A percentile compares a stretch with the other conserved stretches of the same genome.
Evolutionary conservation across 164 flowering plant species (phyloP).

Genomic region (Stephania yunnanensis): DNA sequence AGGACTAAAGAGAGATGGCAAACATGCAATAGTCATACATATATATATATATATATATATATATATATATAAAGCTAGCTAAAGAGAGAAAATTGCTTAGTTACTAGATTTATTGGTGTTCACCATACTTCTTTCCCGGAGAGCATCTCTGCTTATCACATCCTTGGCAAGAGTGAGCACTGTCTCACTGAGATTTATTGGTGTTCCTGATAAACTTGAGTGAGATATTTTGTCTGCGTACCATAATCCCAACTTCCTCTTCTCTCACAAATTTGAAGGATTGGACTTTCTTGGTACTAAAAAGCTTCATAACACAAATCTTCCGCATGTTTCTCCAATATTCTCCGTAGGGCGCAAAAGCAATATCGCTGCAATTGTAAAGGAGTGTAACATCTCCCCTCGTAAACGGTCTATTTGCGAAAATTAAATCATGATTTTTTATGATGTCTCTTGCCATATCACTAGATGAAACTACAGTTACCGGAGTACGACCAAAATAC

Average conservation of each 20-base stretch:
- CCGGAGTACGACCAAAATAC: background rate
- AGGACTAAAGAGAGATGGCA: background rate
- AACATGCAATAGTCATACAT: background rate
- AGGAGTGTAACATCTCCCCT: background rate
- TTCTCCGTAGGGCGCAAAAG: constrained; percentile 13
- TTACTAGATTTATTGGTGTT: background rate
- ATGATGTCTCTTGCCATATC: constrained; percentile 6
- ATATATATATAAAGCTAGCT: too few relatives aligned
- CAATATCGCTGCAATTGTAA: background rate
- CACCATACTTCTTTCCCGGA: background rate
- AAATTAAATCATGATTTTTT: constrained; percentile 3
- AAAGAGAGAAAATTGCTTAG: background rate
- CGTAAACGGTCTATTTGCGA: constrained; percentile 9
- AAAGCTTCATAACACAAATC: constrained; percentile 6
- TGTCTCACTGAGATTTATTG: constrained; percentile 7
- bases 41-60: too few relatives aligned
- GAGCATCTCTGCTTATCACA: constrained; percentile 9
- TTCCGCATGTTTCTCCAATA: constrained; percentile 7
- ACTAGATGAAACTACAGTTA: constrained; percentile 3
- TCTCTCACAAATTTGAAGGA: constrained; percentile 11
- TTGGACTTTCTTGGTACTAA: constrained; percentile 7
- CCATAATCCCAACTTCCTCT: constrained; percentile 1
- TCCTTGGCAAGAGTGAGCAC: constrained; percentile 1
- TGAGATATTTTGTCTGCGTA: constrained; percentile 5
- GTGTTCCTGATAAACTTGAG: background rate